phyloP scores from a whole-genome alignment of 441 rosid genomes.

The Mallotus japonicus region DNA sequence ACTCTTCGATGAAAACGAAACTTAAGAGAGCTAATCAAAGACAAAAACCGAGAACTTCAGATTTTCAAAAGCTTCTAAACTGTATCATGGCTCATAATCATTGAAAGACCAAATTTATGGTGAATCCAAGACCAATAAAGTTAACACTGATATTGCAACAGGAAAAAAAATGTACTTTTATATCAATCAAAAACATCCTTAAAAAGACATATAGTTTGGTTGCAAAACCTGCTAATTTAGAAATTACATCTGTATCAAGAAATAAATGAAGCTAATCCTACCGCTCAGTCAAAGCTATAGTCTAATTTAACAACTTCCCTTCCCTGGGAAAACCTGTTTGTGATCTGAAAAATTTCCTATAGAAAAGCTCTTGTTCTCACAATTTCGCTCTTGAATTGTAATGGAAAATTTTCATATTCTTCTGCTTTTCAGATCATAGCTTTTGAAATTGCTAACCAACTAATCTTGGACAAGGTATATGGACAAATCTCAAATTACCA shows the following conservation, averaged over 20 bases:
- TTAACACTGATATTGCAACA: background rate
- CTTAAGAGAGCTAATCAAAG: no score
- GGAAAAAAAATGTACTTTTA: no score
- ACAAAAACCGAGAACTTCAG: no score
- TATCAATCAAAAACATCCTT: background rate
- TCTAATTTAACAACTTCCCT: slow-evolving; percentile 19
- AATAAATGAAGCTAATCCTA: slow-evolving; percentile 24
- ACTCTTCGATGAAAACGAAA: no score
- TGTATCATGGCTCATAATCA: no score
- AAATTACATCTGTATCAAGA: slow-evolving; percentile 32
- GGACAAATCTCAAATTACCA: slow-evolving; percentile 19
- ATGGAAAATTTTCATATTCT: slow-evolving; percentile 9
- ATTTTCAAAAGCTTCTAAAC: no score
- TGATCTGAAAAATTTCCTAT: slow-evolving; percentile 28
- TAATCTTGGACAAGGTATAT: slow-evolving; percentile 10
- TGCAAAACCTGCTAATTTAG: slow-evolving; percentile 12
- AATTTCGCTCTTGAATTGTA: background rate
- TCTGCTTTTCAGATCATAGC: slow-evolving; percentile 15
- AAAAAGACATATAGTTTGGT: background rate
- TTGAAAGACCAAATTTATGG: no score
- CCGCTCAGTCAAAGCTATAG: slow-evolving; percentile 11
- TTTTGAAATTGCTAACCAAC: slow-evolving; percentile 23
- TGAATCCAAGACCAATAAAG: background rate
- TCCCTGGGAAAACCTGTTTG: slow-evolving; percentile 6
- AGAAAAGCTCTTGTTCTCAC: slow-evolving; percentile 22